These are phyloP conservation scores for Penicillium sp. DNA, from an alignment of 2,329 filamentous ascomycete genomes.

Conservation along the genomic window DNA sequence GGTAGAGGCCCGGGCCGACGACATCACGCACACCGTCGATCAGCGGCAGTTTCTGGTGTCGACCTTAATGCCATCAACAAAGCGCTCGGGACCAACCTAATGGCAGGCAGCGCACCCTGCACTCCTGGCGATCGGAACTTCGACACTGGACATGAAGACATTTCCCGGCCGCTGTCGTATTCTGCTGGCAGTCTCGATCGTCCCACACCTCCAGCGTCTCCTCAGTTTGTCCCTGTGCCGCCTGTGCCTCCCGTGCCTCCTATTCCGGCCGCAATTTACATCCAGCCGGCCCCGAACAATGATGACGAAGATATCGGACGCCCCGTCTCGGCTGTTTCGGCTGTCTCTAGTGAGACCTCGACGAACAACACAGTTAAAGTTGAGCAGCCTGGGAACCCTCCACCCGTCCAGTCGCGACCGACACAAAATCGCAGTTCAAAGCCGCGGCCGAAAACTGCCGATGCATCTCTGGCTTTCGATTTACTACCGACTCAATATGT, in stretches of 20 bases:
- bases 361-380: slow-evolving; percentile 65
- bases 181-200: slow-evolving; percentile 30
- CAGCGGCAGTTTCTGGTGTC: slow-evolving; percentile 74
- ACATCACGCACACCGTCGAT: slow-evolving; percentile 76
- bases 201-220: slow-evolving; percentile 34
- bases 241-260: slow-evolving; percentile 16
- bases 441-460: slow-evolving; percentile 44
- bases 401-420: slow-evolving; percentile 40
- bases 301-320: slow-evolving; percentile 58
- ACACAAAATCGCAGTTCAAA: slow-evolving; percentile 27
- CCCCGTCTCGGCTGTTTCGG: slow-evolving; percentile 76
- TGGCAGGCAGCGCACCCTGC: slow-evolving; percentile 57
- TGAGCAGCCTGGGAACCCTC: slow-evolving; percentile 54
- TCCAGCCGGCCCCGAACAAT: slow-evolving; percentile 9
- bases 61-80: slow-evolving; percentile 61
- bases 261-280: slow-evolving; percentile 15
- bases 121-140: slow-evolving; percentile 44
- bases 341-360: slow-evolving; percentile 78
- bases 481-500: slow-evolving; percentile 15
- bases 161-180: slow-evolving; percentile 32
- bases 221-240: slow-evolving; percentile 19
- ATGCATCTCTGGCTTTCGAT: slow-evolving; percentile 35
- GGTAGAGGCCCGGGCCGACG: slow-evolving; percentile 53
- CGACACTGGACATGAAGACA: slow-evolving; percentile 28
- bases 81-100: slow-evolving; percentile 37